Evolutionary conservation across 495 filamentous ascomycete genomes (phyloP).

Genomic region (Aspergillus homomorphus): DNA sequence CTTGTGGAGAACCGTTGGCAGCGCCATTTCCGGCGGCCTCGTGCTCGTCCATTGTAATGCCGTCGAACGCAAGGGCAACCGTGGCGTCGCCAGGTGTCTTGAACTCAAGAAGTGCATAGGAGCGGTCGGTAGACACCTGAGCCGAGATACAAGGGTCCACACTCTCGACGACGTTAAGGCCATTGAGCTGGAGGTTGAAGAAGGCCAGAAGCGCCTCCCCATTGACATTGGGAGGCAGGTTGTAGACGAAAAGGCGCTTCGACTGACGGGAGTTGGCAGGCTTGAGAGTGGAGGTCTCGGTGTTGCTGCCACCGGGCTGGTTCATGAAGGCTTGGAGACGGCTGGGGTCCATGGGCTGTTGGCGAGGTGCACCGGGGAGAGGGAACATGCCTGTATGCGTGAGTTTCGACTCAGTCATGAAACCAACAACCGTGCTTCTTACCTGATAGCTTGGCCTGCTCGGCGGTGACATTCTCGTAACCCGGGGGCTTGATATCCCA

Average conservation of each 20-base stretch:
- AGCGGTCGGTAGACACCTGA: slow-evolving; percentile 71
- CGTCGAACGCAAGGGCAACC: slow-evolving; percentile 84
- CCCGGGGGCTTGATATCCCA: slow-evolving; percentile 99
- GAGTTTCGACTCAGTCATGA: neutral
- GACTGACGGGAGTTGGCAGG: slow-evolving; percentile 89
- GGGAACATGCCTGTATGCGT: slow-evolving; percentile 79
- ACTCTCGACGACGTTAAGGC: slow-evolving; percentile 81
- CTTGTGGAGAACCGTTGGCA: slow-evolving; percentile 53
- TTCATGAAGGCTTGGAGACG: slow-evolving; percentile 95
- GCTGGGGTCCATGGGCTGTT: slow-evolving; percentile 93
- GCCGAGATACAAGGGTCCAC: slow-evolving; percentile 84
- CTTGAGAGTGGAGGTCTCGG: slow-evolving; percentile 76
- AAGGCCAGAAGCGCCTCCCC: slow-evolving; percentile 74
- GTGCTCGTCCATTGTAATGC: slow-evolving; percentile 79
- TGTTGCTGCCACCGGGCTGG: slow-evolving; percentile 72
- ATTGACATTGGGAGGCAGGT: slow-evolving; percentile 65
- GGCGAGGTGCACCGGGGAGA: slow-evolving; percentile 88
- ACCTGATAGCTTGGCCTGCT: slow-evolving; percentile 98
- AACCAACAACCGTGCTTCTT: slow-evolving; percentile 18
- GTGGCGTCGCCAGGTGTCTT: slow-evolving; percentile 84
- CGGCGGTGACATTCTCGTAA: slow-evolving; percentile 97
- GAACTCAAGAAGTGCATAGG: slow-evolving; percentile 88
- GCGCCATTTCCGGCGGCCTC: slow-evolving; percentile 53
- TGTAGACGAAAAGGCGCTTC: slow-evolving; percentile 84
- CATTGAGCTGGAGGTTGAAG: slow-evolving; percentile 95